Conservation (phyloP, 176 grass and related monocot species). For the Bolboschoenus planiculmis region DNA sequence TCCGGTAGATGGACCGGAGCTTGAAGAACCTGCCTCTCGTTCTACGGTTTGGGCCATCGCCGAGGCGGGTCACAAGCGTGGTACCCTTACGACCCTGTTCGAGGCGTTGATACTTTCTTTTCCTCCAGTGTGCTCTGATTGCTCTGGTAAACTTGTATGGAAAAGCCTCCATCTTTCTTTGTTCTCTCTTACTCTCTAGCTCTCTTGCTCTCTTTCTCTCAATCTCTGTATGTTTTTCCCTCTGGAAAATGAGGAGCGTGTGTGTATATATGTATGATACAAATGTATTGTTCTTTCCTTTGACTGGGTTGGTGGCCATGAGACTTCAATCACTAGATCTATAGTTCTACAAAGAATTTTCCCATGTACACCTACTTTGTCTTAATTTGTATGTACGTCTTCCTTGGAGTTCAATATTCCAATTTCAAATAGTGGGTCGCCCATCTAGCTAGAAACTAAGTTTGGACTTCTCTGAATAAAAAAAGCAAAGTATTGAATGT, state of each 20-base stretch:
- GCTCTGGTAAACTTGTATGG: constrained; percentile 58
- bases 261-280: not conserved
- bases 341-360: too few relatives aligned
- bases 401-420: too few relatives aligned
- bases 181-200: not conserved
- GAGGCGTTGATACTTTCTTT: constrained; percentile 37
- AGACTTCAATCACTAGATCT: not conserved
- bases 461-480: not conserved
- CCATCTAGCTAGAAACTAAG: not conserved
- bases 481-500: not conserved
- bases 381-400: too few relatives aligned
- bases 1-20: constrained; percentile 38
- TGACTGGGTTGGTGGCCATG: not conserved
- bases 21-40: constrained; percentile 28
- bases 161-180: constrained; percentile 40
- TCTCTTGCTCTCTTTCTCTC: not conserved
- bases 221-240: not conserved
- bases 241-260: not conserved
- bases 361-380: not conserved
- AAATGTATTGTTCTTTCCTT: not conserved
- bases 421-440: too few relatives aligned
- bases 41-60: constrained; percentile 10
- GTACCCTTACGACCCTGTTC: constrained; percentile 18
- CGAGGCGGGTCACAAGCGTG: constrained; percentile 40
- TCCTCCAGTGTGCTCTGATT: constrained; percentile 65